Percentiles rank a stretch among this genome's conserved stretches.
These are phyloP conservation scores for Funneliformis mosseae DNA, from an alignment of 192 early-diverging fungal genomes.

Conservation along the genomic window DNA sequence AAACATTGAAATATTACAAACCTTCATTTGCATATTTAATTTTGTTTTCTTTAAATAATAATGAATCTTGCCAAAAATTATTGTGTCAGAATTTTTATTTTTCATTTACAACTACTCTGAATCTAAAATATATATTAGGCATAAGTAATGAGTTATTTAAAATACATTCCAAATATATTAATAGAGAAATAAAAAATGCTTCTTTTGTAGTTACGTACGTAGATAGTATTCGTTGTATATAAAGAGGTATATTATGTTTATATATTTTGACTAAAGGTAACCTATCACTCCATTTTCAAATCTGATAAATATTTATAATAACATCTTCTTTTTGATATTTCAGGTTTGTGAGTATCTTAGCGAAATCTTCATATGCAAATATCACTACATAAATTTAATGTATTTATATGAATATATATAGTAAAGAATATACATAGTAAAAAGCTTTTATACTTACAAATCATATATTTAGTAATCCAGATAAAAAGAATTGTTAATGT, in stretches of 20 bases:
- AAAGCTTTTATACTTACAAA: too few relatives aligned
- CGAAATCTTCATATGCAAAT: slow-evolving; percentile 10
- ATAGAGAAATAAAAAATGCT: background rate
- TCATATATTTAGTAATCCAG: too few relatives aligned
- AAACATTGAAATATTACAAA: background rate
- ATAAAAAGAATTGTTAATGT: too few relatives aligned
- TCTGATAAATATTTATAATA: background rate
- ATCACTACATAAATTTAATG: background rate
- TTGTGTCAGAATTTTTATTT: slow-evolving; percentile 4
- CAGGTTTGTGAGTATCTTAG: background rate
- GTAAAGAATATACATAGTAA: too few relatives aligned
- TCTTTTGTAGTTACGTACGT: background rate
- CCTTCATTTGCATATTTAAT: background rate
- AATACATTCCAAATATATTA: background rate
- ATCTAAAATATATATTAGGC: background rate
- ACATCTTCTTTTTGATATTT: slow-evolving; percentile 4
- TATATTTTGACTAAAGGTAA: background rate
- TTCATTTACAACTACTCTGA: background rate
- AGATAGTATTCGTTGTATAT: background rate
- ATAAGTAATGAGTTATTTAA: background rate
- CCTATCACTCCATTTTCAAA: slow-evolving; percentile 8
- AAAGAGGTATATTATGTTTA: background rate
- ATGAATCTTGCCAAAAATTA: background rate
- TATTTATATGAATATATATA: background rate
- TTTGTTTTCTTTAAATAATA: background rate